phyloP scores from a whole-genome alignment of 805 yeast genomes.

The Monosporozyma servazzii region DNA sequence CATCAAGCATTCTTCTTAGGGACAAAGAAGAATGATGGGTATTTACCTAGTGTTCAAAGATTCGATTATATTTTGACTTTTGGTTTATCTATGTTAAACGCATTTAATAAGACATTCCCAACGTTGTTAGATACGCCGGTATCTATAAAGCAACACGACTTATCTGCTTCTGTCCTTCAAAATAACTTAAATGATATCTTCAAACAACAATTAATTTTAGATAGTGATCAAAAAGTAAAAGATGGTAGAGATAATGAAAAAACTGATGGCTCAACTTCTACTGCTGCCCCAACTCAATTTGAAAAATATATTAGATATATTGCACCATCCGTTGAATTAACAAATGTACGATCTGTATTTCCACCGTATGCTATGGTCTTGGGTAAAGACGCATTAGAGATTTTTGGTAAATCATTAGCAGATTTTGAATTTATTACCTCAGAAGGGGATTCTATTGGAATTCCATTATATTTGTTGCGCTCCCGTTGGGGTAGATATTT shows the following conservation, averaged over 20 bases:
- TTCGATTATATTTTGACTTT: slow-evolving; percentile 39
- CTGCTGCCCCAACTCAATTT: slow-evolving; percentile 32
- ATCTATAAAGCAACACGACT: neutral
- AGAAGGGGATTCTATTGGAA: slow-evolving; percentile 57
- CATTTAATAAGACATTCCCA: slow-evolving; percentile 17
- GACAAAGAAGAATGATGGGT: slow-evolving; percentile 20
- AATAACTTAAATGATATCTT: slow-evolving; percentile 3
- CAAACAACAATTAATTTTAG: slow-evolving; percentile 4
- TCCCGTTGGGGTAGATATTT: slow-evolving; percentile 75
- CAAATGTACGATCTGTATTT: slow-evolving; percentile 50
- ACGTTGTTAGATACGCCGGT: slow-evolving; percentile 2
- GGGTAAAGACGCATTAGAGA: slow-evolving; percentile 64
- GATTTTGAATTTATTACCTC: slow-evolving; percentile 65
- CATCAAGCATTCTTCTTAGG: slow-evolving; percentile 62
- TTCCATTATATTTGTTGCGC: slow-evolving; percentile 50
- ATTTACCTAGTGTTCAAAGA: slow-evolving; percentile 33
- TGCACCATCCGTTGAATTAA: slow-evolving; percentile 58
- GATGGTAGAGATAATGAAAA: neutral
- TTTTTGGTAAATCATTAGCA: slow-evolving; percentile 52
- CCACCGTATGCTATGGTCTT: slow-evolving; percentile 71
- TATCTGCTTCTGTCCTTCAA: neutral
- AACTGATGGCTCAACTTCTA: slow-evolving; percentile 1
- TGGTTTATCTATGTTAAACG: slow-evolving; percentile 47
- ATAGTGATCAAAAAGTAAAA: neutral
- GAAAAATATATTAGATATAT: slow-evolving; percentile 67